Conservation (phyloP, 2,329 filamentous ascomycete genomes). For the Colletotrichum theobromicola region DNA sequence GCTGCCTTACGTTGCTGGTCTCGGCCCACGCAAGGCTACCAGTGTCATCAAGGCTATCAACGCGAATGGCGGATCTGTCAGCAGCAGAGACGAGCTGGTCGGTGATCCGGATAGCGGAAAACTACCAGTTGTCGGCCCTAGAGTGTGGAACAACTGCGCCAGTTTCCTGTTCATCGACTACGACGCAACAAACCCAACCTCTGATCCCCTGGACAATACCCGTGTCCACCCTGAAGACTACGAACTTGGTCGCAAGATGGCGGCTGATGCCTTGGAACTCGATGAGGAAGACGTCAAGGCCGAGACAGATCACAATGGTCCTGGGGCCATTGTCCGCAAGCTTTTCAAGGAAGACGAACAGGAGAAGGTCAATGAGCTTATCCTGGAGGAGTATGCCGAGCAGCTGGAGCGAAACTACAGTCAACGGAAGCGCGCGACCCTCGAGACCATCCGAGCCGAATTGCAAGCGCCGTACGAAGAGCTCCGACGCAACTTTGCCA, state of each 20-base stretch:
- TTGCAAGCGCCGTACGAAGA: constrained; percentile 94
- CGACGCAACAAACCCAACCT: constrained; percentile 79
- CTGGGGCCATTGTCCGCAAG: constrained; percentile 89
- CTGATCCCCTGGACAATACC: constrained; percentile 95
- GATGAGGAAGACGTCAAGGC: constrained; percentile 98
- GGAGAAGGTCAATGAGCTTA: constrained; percentile 94
- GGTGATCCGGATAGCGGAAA: constrained; percentile 84
- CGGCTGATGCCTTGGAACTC: constrained; percentile 92
- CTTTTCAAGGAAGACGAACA: constrained; percentile 94
- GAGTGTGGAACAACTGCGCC: constrained; percentile 95
- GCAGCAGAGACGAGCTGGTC: constrained; percentile 84
- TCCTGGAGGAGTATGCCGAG: constrained; percentile 95
- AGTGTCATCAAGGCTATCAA: constrained; percentile 80
- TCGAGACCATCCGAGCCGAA: constrained; percentile 95
- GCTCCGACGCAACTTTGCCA: constrained; percentile 79
- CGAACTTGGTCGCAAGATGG: constrained; percentile 97
- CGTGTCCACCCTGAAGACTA: constrained; percentile 98
- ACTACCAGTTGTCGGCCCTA: constrained; percentile 80
- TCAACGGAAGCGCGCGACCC: constrained; percentile 91
- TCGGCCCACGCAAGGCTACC: constrained; percentile 90
- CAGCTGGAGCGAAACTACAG: constrained; percentile 93
- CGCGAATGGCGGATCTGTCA: constrained; percentile 84
- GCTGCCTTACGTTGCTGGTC: constrained; percentile 86
- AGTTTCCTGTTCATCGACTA: constrained; percentile 93
- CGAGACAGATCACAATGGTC: constrained; percentile 87